Conservation (phyloP, 129 eudicot species). For the Chrysanthemum makinoi region DNA sequence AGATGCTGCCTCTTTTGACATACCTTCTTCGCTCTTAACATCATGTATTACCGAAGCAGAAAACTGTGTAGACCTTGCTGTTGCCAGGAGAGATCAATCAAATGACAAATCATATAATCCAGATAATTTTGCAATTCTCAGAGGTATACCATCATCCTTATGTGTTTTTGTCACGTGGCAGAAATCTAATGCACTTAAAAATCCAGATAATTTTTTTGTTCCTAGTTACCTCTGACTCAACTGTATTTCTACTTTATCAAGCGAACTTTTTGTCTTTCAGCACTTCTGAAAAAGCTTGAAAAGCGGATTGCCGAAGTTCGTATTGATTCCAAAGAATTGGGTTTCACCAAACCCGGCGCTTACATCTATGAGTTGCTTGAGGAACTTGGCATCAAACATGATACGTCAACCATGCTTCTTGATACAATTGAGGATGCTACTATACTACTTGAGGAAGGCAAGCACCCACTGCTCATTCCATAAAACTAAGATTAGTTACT, state of each 20-base stretch:
- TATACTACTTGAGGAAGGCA: slow-evolving; percentile 91
- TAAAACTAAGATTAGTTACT: neutral
- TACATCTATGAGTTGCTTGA: slow-evolving; percentile 84
- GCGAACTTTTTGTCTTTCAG: slow-evolving; percentile 34
- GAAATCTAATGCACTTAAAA: too few relatives aligned
- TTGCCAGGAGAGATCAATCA: slow-evolving; percentile 64
- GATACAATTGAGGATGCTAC: slow-evolving; percentile 73
- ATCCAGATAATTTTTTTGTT: neutral
- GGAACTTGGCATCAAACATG: slow-evolving; percentile 61
- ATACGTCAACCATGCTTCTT: slow-evolving; percentile 68
- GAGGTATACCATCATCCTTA: slow-evolving; percentile 45
- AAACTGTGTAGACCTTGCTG: slow-evolving; percentile 75
- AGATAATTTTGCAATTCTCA: slow-evolving; percentile 88
- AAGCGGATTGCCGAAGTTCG: slow-evolving; percentile 78
- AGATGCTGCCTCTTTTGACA: slow-evolving; percentile 98
- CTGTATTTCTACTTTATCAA: neutral
- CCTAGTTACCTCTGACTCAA: neutral
- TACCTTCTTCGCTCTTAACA: slow-evolving; percentile 67
- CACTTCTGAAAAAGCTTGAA: slow-evolving; percentile 90
- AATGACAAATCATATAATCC: slow-evolving; percentile 81
- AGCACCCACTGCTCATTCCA: neutral
- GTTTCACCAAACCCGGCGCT: slow-evolving; percentile 89
- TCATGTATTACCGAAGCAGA: slow-evolving; percentile 94
- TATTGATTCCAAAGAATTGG: slow-evolving; percentile 80
- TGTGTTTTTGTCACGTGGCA: neutral